Base-by-base conservation (phyloP, 2,329 filamentous ascomycete genomes). In the Fusarium denticulatum region DNA sequence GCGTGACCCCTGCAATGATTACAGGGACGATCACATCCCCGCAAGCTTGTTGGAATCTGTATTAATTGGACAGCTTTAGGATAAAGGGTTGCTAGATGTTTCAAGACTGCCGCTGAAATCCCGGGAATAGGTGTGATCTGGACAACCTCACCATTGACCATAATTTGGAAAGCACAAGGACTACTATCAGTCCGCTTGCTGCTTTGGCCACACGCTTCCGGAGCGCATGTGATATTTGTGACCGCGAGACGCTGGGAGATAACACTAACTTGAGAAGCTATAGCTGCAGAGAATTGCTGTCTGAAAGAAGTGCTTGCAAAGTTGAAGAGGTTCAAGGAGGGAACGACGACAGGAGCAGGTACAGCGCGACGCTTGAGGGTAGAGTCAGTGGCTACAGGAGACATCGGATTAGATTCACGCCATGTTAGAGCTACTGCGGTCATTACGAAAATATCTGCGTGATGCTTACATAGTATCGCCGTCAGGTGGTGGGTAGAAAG, bases 21-120 rank as follows among this genome's bases (percentile, higher is more conserved):
- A 24, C 3, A 13, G 22, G 22, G 47, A 50, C 20, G 8, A 18
- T 34, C 0, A 34, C 15, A 10, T n/a, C 47, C 6, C 28, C n/a
- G 5, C 47, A 50, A 36, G n/a, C 3, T 11, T 50, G 47, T 36
- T 11, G 8, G 16, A n/a, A n/a, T n/a, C n/a, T n/a, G n/a, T n/a
- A n/a, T n/a, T n/a, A n/a, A n/a, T n/a, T n/a, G n/a, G n/a, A n/a
- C n/a, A n/a, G n/a, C n/a, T n/a, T n/a, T n/a, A n/a, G n/a, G n/a
- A n/a, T n/a, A n/a, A n/a, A 36, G 49, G 49, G 32, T 52, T 52
- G n/a, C 8, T 52, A 15, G 49, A 15, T 26, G 36, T 16, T 20
- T 36, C n/a, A 34, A 50, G 3, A 50, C 7, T 20, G 4, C 7
- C 24, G 5, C 47, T 13, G 0, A 18, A 36, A 0, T 2, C 2